Evolutionary conservation across 176 grass and related monocot genomes (phyloP).

Genomic region (Carex cristatella): DNA sequence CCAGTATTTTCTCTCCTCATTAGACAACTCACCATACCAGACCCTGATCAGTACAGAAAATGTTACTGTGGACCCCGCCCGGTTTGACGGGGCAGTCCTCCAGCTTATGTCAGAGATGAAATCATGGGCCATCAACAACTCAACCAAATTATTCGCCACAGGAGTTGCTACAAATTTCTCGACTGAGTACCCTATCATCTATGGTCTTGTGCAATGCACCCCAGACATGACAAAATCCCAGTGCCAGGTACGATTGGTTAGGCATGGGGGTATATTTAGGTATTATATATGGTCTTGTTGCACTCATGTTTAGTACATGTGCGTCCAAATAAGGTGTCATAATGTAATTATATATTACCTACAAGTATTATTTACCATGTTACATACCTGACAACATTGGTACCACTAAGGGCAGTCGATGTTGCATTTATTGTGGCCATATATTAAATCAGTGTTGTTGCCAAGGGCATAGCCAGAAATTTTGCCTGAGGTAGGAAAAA

Average conservation of each 20-base stretch:
- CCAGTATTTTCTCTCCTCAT: constrained; percentile 36
- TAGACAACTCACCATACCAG: constrained; percentile 28
- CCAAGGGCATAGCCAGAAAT: no score
- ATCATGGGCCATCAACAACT: background rate
- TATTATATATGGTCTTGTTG: background rate
- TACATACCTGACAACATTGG: no score
- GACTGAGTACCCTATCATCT: background rate
- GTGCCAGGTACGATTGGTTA: constrained; percentile 22
- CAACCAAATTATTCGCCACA: constrained; percentile 15
- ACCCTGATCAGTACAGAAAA: background rate
- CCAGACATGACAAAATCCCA: constrained; percentile 24
- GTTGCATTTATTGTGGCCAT: background rate
- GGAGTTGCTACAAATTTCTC: constrained; percentile 8
- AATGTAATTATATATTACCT: background rate
- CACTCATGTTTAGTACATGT: background rate
- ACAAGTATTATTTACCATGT: background rate
- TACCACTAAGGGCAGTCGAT: no score
- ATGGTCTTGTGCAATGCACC: constrained; percentile 47
- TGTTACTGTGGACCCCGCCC: background rate
- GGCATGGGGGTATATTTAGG: no score
- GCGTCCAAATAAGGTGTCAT: background rate
- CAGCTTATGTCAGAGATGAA: constrained; percentile 13
- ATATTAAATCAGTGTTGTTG: background rate
- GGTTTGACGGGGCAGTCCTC: constrained; percentile 12
- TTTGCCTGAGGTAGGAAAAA: no score